A percentile compares a stretch with the other conserved stretches of the same genome.
Evolutionary conservation across 345 rosid genomes (phyloP).

Genomic region (Alliaria petiolata): DNA sequence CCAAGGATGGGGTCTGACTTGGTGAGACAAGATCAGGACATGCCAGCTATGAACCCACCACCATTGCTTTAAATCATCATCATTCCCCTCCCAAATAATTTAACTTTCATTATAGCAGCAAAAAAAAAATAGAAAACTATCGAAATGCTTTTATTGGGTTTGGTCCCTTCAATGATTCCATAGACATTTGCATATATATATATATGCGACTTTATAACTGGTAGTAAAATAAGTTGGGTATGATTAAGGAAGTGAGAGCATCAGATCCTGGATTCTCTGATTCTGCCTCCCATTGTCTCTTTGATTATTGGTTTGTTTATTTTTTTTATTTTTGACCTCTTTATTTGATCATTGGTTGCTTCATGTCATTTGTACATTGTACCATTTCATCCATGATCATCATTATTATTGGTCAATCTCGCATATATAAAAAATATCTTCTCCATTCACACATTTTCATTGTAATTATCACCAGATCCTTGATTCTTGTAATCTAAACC

Average conservation of each 20-base stretch:
- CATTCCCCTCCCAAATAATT: conserved; percentile 21
- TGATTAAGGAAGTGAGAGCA: conserved; percentile 31
- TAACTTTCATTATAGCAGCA: neutral
- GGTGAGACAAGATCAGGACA: conserved; percentile 35
- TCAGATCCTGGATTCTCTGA: conserved; percentile 26
- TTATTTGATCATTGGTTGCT: conserved; percentile 9
- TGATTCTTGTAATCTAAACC: neutral
- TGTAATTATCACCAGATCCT: neutral
- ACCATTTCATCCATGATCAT: conserved; percentile 9
- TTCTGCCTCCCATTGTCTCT: conserved; percentile 20
- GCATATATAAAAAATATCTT: neutral
- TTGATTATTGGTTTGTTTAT: neutral
- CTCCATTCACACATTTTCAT: neutral
- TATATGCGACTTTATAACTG: conserved; percentile 2
- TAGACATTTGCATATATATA: neutral
- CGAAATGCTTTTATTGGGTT: conserved; percentile 13
- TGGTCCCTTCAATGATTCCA: conserved; percentile 27
- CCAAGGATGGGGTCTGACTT: neutral
- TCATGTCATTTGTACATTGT: conserved; percentile 17
- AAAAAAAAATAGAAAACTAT: neutral
- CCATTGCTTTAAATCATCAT: conserved; percentile 20
- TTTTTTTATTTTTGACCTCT: too few relatives aligned
- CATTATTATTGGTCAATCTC: conserved; percentile 15
- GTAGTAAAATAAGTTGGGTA: conserved; percentile 20
- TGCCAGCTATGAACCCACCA: conserved; percentile 38